Conservation (phyloP, 2,329 filamentous ascomycete species). For the Lachnellula arida region DNA sequence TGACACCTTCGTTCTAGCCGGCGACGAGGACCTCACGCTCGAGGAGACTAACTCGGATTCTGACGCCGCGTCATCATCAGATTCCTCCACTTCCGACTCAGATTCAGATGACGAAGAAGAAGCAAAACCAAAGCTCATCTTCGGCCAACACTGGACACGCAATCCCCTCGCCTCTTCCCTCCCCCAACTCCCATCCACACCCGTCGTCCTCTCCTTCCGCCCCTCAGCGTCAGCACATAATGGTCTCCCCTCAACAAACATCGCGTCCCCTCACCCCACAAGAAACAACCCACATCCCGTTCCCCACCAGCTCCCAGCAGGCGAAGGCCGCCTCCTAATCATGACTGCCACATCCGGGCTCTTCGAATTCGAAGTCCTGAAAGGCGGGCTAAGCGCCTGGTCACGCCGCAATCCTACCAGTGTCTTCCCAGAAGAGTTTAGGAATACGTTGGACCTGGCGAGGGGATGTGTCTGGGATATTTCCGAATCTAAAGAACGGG, state of each 20-base stretch:
- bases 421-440: slow-evolving; percentile 69
- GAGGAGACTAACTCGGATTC: slow-evolving; percentile 34
- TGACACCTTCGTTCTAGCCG: slow-evolving; percentile 76
- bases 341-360: slow-evolving; percentile 63
- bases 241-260: slow-evolving; percentile 36
- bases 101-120: slow-evolving; percentile 42
- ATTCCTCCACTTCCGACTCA: slow-evolving; percentile 35
- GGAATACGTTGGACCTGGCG: slow-evolving; percentile 68
- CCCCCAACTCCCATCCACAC: slow-evolving; percentile 60
- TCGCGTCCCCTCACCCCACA: slow-evolving; percentile 35
- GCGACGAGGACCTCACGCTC: slow-evolving; percentile 45
- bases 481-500: slow-evolving; percentile 47
- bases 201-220: slow-evolving; percentile 65
- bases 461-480: slow-evolving; percentile 85
- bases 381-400: slow-evolving; percentile 78
- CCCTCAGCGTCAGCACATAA: slow-evolving; percentile 34
- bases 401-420: slow-evolving; percentile 75
- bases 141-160: slow-evolving; percentile 67
- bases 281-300: slow-evolving; percentile 27
- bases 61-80: slow-evolving; percentile 30
- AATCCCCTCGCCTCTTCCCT: slow-evolving; percentile 68
- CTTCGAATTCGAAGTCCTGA: slow-evolving; percentile 73
- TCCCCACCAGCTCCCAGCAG: slow-evolving; percentile 48
- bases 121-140: slow-evolving; percentile 42
- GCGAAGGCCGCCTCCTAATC: slow-evolving; percentile 52